phyloP scores from a whole-genome alignment of 2,329 filamentous ascomycete species.

The Pyrenophora tritici-repentis region DNA sequence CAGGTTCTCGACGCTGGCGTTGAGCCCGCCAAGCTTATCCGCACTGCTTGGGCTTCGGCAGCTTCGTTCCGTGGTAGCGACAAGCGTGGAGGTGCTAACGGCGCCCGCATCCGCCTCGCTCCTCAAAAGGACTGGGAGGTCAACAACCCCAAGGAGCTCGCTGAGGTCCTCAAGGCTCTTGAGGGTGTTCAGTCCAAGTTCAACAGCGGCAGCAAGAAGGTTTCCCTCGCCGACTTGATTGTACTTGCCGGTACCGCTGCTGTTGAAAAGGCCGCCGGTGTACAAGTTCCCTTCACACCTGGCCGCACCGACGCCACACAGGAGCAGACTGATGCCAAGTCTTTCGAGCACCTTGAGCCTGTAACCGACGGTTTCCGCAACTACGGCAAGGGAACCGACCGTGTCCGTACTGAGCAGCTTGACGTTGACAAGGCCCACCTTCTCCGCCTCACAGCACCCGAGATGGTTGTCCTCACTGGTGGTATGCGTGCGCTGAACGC shows the following conservation, averaged over 20 bases:
- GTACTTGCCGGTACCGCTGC: conserved; percentile 74
- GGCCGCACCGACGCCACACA: conserved; percentile 73
- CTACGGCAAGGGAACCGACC: conserved; percentile 67
- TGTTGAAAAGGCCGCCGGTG: conserved; percentile 71
- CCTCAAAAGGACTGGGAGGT: conserved; percentile 74
- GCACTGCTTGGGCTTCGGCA: conserved; percentile 47
- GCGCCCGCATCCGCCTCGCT: conserved; percentile 74
- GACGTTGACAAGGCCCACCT: conserved; percentile 74
- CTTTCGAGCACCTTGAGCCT: conserved; percentile 70
- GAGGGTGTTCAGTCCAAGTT: conserved; percentile 70
- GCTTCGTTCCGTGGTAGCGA: conserved; percentile 61
- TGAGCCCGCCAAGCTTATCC: conserved; percentile 65
- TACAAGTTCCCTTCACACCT: conserved; percentile 71
- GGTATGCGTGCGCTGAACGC: conserved; percentile 71
- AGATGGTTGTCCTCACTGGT: conserved; percentile 72
- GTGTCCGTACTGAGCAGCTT: conserved; percentile 69
- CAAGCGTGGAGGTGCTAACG: conserved; percentile 83
- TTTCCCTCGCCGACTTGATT: conserved; percentile 79
- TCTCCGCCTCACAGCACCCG: conserved; percentile 71
- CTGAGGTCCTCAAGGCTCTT: conserved; percentile 64
- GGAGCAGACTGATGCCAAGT: conserved; percentile 71
- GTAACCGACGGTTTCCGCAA: conserved; percentile 78
- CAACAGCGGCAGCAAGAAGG: conserved; percentile 69
- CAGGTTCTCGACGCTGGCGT: conserved; percentile 68
- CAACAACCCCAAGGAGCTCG: conserved; percentile 73